Percentiles rank a stretch among this genome's conserved stretches.
phyloP scores from a whole-genome alignment of 345 rosid genomes.

The Rhodamnia argentea region DNA sequence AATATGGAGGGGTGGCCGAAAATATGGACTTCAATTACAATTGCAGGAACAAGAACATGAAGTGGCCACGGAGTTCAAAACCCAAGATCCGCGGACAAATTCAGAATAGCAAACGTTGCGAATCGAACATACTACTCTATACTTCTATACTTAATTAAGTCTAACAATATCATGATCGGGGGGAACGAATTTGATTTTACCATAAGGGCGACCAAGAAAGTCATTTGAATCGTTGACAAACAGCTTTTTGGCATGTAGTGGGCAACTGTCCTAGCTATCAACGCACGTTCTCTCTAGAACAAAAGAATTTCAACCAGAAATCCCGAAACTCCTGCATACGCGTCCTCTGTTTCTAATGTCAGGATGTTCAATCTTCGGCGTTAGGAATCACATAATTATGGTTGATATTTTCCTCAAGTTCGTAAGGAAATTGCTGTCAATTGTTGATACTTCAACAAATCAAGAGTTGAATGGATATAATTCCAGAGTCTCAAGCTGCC shows the following conservation, averaged over 20 bases:
- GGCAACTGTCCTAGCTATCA: not conserved
- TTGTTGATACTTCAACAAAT: no score
- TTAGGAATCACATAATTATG: no score
- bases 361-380: no score
- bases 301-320: no score
- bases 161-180: accelerated
- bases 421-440: no score
- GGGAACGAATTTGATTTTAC: not conserved
- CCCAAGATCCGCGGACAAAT: not conserved
- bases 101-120: not conserved
- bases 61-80: not conserved
- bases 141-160: not conserved
- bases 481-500: no score
- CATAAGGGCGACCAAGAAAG: not conserved
- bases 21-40: not conserved
- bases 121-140: not conserved
- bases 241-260: not conserved
- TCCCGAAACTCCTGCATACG: no score
- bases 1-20: no score
- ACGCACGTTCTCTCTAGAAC: not conserved
- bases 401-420: no score
- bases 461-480: no score
- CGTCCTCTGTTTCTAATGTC: no score
- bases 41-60: not conserved
- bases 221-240: not conserved